A percentile compares a stretch with the other conserved stretches of the same genome.
These are phyloP conservation scores for Naganishia sp. DNA, from an alignment of 1,284 basidiomycete genomes.

Conservation along the genomic window DNA sequence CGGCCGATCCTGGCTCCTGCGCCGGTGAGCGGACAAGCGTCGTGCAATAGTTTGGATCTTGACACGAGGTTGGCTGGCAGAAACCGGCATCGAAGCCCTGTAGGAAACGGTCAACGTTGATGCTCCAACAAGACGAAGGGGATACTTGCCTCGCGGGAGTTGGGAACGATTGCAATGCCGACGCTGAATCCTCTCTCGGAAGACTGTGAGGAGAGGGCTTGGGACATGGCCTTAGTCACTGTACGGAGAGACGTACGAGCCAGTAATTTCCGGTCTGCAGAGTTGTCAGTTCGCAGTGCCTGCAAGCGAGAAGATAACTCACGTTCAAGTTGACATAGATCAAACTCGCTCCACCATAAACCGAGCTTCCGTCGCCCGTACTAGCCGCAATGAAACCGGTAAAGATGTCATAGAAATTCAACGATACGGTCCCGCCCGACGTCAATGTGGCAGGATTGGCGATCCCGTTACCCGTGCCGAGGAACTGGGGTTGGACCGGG, in stretches of 20 bases:
- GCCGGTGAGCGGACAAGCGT: constrained; percentile 11
- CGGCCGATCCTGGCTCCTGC: constrained; percentile 1
- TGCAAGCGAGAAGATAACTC: neutral
- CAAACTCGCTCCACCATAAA: constrained; percentile 24
- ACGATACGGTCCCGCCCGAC: neutral
- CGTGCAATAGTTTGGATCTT: constrained; percentile 15
- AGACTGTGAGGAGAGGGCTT: neutral
- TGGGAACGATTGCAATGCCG: constrained; percentile 8
- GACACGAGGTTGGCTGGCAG: constrained; percentile 23
- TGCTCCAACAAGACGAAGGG: neutral
- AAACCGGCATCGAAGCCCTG: constrained; percentile 12
- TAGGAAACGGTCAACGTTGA: neutral
- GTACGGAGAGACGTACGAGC: constrained; percentile 12
- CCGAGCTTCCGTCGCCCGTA: constrained; percentile 6
- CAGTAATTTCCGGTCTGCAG: constrained; percentile 22
- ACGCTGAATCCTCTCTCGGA: constrained; percentile 23
- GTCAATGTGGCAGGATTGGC: constrained; percentile 7
- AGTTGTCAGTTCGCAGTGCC: neutral
- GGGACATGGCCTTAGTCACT: no score
- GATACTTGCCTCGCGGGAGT: constrained; percentile 6
- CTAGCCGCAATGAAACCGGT: constrained; percentile 14
- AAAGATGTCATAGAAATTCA: constrained; percentile 6
- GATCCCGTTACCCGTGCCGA: constrained; percentile 18
- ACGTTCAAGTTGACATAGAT: constrained; percentile 28
- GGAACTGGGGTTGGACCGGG: constrained; percentile 11